Evolutionary conservation across 768 basidiomycete species (phyloP), one percentile per base, ranked within the genome.

Genomic region (Russula ochroleuca): DNA sequence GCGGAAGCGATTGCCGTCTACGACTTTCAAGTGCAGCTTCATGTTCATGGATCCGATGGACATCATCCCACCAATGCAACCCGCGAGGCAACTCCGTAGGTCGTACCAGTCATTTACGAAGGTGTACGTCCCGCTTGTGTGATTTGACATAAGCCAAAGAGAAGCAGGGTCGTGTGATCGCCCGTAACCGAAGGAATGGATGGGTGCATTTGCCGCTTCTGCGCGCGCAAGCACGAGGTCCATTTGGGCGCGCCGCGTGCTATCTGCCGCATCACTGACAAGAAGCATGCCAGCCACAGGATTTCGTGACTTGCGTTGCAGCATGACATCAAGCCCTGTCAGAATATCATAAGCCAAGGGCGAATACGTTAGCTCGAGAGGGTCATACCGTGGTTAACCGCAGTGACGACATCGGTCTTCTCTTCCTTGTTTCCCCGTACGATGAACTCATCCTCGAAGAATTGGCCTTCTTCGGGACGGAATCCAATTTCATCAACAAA

Each of bases 101-200:
- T 98, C 92, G 73, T 98, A 95, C 90, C 95, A 98, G 72, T 97
- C 96, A 76, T 91, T 92, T 65, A 98, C 94, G 70, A 97, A 99
- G 5, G 95, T 98, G 77, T 98, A 98, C 33, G 94, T 97, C 28
- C 97, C 97, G 67, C 85, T 85, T 3, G 97, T 98, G 74, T 98
- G 94, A 74, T 98, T 98, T 11, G 95, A 98, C 83, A 99, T 95
- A 51, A 98, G 85, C 97, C 97, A 98, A 38, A 99, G 83, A 8
- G 94, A 96, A 15, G 93, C 93, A 19, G 97, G 97, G 74, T 98
- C 97, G 72, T 98, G 97, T 17, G 93, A 91, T 63, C 92, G 90
- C 31, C 95, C 96, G 71, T 96, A 99, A 57, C 97, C 97, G 68
- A 99, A 89, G 3, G 95, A 90, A 74, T 99, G 96, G 60, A 99